These are phyloP conservation scores for Pythium volutum DNA, from an alignment of 352 stramenopile species.

Conservation along the genomic window DNA sequence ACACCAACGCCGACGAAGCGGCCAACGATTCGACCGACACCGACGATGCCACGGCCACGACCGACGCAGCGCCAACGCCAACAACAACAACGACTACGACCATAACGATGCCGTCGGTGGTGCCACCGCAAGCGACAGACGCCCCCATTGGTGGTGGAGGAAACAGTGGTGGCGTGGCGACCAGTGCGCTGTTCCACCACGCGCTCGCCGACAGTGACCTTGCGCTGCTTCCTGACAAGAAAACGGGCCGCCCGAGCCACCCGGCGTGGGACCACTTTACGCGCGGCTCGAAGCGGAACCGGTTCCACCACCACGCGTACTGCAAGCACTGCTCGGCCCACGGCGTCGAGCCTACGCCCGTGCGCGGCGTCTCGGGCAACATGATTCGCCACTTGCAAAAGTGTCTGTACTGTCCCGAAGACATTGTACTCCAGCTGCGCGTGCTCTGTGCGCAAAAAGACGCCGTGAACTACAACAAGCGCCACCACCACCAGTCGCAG, in stretches of 20 bases:
- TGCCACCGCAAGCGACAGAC: not conserved
- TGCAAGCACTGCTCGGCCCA: constrained; percentile 68
- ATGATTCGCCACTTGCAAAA: constrained; percentile 86
- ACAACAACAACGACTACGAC: not conserved
- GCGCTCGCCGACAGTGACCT: constrained; percentile 15
- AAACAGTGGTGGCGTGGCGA: not conserved
- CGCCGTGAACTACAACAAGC: constrained; percentile 68
- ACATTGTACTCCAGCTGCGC: constrained; percentile 66
- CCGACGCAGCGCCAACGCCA: not conserved
- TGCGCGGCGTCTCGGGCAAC: constrained; percentile 74
- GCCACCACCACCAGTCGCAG: constrained; percentile 39
- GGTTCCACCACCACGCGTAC: constrained; percentile 80
- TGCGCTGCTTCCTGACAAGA: constrained; percentile 43
- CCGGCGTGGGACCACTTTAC: constrained; percentile 78
- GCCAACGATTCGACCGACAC: not conserved
- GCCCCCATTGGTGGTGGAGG: too few relatives aligned
- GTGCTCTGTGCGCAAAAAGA: constrained; percentile 68
- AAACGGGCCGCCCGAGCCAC: constrained; percentile 65
- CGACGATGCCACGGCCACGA: not conserved
- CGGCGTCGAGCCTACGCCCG: constrained; percentile 37
- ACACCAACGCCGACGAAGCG: not conserved
- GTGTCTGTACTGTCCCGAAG: constrained; percentile 66
- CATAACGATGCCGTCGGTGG: not conserved
- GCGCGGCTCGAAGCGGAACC: constrained; percentile 75
- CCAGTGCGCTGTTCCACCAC: constrained; percentile 14